Percentiles rank a stretch among this genome's conserved stretches.
phyloP scores from a whole-genome alignment of 2,329 filamentous ascomycete species.

The Pseudopyrenochaeta lycopersici region DNA sequence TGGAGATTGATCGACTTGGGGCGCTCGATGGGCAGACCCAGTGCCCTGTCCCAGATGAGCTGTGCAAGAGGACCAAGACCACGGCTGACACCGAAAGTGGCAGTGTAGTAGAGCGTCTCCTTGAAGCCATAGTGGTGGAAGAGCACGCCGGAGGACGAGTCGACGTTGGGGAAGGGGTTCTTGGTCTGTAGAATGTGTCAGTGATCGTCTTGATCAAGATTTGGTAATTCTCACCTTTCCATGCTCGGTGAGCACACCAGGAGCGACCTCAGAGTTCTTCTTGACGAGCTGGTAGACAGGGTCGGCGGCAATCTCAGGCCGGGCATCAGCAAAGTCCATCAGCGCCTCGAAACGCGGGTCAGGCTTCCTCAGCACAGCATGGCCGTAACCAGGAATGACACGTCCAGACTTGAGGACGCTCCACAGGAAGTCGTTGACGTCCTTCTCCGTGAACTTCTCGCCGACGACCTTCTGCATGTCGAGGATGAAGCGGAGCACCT shows the following conservation, averaged over 20 bases:
- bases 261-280: conserved; percentile 91
- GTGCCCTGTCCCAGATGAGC: conserved; percentile 92
- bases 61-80: conserved; percentile 89
- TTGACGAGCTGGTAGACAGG: conserved; percentile 94
- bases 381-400: conserved; percentile 93
- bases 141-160: conserved; percentile 89
- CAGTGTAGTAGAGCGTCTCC: conserved; percentile 93
- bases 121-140: conserved; percentile 99
- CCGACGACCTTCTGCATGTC: conserved; percentile 94
- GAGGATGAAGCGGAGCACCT: conserved; percentile 95
- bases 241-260: conserved; percentile 88
- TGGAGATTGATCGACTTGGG: conserved; percentile 97
- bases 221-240: conserved; percentile 70
- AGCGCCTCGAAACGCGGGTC: conserved; percentile 96
- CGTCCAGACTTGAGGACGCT: conserved; percentile 90
- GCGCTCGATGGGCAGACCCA: conserved; percentile 94
- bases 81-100: conserved; percentile 74
- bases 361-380: conserved; percentile 94
- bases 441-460: conserved; percentile 76
- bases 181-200: conserved; percentile 68
- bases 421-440: conserved; percentile 92
- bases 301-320: conserved; percentile 84
- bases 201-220: background rate
- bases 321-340: conserved; percentile 90
- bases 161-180: conserved; percentile 97